A percentile compares a stretch with the other conserved stretches of the same genome.
phyloP scores from a whole-genome alignment of 495 filamentous ascomycete genomes.

The Sporormia fimetaria region DNA sequence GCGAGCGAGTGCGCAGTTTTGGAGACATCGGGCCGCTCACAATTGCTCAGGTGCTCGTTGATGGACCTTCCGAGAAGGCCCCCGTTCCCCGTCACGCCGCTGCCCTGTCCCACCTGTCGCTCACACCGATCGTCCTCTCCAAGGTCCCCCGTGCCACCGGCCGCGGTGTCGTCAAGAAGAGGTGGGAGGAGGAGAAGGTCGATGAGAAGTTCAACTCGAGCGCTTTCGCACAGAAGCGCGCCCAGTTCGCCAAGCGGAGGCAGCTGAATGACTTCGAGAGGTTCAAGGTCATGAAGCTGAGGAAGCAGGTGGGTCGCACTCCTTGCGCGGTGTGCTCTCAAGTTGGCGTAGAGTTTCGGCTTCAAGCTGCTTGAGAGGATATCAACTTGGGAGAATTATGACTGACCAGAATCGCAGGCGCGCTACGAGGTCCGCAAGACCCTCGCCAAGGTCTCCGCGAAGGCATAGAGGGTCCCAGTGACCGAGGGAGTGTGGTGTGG shows the following conservation, averaged over 20 bases:
- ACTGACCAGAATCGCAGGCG: slow-evolving; percentile 39
- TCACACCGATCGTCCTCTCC: slow-evolving; percentile 81
- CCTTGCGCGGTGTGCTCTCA: background rate
- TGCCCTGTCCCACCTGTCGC: slow-evolving; percentile 65
- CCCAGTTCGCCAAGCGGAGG: slow-evolving; percentile 69
- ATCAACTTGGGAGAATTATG: background rate
- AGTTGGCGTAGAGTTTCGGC: background rate
- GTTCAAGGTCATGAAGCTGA: slow-evolving; percentile 96
- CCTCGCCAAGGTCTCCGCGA: slow-evolving; percentile 61
- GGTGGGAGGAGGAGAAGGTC: slow-evolving; percentile 78
- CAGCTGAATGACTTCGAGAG: slow-evolving; percentile 95
- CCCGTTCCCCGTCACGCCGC: slow-evolving; percentile 75
- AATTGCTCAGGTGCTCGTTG: slow-evolving; percentile 71
- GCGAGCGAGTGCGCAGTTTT: background rate
- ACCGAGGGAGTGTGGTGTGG: slow-evolving; percentile 1
- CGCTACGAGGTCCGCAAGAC: slow-evolving; percentile 94
- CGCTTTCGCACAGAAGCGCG: slow-evolving; percentile 82
- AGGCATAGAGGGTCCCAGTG: slow-evolving; percentile 33
- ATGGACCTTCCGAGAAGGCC: slow-evolving; percentile 67
- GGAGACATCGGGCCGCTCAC: slow-evolving; percentile 28
- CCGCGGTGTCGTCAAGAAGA: slow-evolving; percentile 64
- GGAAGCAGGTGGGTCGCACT: slow-evolving; percentile 71
- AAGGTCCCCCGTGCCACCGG: slow-evolving; percentile 81
- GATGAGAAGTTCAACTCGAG: slow-evolving; percentile 83
- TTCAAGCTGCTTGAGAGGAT: too few species aligned